Percentiles rank a stretch among this genome's conserved stretches.
Evolutionary conservation across 2,329 filamentous ascomycete species (phyloP).

Genomic region (Parascedosporium putredinis): DNA sequence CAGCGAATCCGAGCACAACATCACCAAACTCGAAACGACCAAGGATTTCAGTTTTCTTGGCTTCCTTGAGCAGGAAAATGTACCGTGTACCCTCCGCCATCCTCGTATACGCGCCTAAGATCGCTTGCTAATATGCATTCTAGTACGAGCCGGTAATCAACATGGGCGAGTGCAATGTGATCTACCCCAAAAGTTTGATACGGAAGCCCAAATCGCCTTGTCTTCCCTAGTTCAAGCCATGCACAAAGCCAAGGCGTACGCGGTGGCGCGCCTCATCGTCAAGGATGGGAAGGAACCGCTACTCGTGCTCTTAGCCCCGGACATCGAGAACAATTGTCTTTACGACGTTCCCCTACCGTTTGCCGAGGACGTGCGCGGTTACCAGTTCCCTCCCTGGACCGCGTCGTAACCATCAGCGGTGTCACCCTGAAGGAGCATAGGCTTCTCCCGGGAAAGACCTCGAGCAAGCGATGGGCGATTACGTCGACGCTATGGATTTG

Average conservation of each 20-base stretch:
- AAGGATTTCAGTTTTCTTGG: slow-evolving; percentile 74
- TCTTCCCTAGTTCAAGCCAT: slow-evolving; percentile 86
- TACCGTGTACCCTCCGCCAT: slow-evolving; percentile 23
- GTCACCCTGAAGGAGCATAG: slow-evolving; percentile 72
- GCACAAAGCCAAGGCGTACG: slow-evolving; percentile 74
- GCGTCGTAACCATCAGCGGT: slow-evolving; percentile 77
- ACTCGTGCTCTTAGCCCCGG: slow-evolving; percentile 69
- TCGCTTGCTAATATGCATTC: background rate
- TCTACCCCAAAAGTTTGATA: slow-evolving; percentile 65
- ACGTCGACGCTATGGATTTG: slow-evolving; percentile 89
- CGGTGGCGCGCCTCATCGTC: slow-evolving; percentile 71
- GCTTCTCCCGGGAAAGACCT: slow-evolving; percentile 70
- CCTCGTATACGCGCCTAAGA: background rate
- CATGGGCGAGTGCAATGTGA: slow-evolving; percentile 71
- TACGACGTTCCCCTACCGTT: slow-evolving; percentile 88
- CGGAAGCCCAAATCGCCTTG: slow-evolving; percentile 72
- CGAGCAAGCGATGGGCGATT: slow-evolving; percentile 73
- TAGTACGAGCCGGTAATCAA: slow-evolving; percentile 77
- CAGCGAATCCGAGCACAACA: slow-evolving; percentile 71
- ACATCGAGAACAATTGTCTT: slow-evolving; percentile 72
- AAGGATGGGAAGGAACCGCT: slow-evolving; percentile 75
- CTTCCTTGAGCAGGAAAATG: slow-evolving; percentile 65
- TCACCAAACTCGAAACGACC: slow-evolving; percentile 75
- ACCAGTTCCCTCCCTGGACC: slow-evolving; percentile 87
- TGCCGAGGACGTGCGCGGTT: slow-evolving; percentile 81